Base-by-base conservation (phyloP, 148 eudicot genomes). In the Pharnaceum exiguum region DNA sequence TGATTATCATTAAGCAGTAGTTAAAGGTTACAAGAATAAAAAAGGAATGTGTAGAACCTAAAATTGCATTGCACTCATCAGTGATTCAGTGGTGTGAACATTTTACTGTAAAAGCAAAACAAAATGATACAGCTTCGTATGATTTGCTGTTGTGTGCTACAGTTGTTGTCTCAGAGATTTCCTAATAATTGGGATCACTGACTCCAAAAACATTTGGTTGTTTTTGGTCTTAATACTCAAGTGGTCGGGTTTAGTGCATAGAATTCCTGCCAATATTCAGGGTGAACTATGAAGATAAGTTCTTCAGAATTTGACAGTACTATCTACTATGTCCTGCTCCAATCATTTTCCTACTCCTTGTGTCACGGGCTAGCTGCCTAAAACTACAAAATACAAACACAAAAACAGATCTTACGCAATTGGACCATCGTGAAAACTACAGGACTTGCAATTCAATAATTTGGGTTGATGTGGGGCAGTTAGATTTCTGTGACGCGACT, bases 301-400 rank as follows among this genome's bases (percentile, higher is more conserved):
- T 35, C 5, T 28, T 30, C 50, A 62, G 42, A 38, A 36, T 26
- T 38, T 22, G 25, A 19, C 31, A 32, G 10, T 22, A 61, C n/a
- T n/a, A n/a, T n/a, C n/a, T n/a, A n/a, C n/a, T n/a, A n/a, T 30
- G 19, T 9, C 18, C 17, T 52, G 29, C 40, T 51, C 30, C 42
- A 51, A 52, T 63, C 67, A 52, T 40, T n/a, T 51, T 40, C 22
- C 15, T 27, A 5, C 23, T 10, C 62, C 57, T 54, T 55, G 36
- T 56, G 73, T 69, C 73, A 69, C 68, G 73, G 53, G 68, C 36
- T 47, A 39, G n/a, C n/a, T n/a, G n/a, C n/a, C n/a, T n/a, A n/a
- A n/a, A n/a, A n/a, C n/a, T n/a, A n/a, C n/a, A 40, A 39, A 8
- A 1, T 28, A 21, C 8, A 19, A 44, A 54, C 46, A 54, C 59